phyloP scores from a whole-genome alignment of 768 basidiomycete genomes.

The Rubroboletus satanas region DNA sequence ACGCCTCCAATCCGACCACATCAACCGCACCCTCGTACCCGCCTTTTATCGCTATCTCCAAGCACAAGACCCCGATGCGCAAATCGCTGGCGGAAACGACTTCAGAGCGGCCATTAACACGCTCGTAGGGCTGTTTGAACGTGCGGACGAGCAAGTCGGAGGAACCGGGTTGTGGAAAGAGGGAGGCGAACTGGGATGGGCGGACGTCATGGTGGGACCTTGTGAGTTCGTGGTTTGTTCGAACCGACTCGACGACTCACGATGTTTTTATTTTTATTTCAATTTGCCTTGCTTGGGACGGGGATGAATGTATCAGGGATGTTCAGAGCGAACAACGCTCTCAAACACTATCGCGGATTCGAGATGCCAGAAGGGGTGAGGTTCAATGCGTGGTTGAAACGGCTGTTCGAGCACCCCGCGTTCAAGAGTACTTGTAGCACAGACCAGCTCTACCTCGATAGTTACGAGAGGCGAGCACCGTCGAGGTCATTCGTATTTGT shows the following conservation, averaged over 20 bases:
- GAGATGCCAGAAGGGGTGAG: slow-evolving; percentile 46
- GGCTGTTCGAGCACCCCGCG: slow-evolving; percentile 55
- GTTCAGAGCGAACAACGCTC: slow-evolving; percentile 57
- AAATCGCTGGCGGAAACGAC: slow-evolving; percentile 50
- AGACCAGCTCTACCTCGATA: slow-evolving; percentile 62
- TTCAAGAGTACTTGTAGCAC: slow-evolving; percentile 69
- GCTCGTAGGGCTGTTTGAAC: slow-evolving; percentile 52
- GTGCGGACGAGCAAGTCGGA: slow-evolving; percentile 45
- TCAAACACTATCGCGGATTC: slow-evolving; percentile 68
- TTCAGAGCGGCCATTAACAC: slow-evolving; percentile 48
- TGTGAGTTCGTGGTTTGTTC: slow-evolving; percentile 43
- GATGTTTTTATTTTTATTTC: neutral
- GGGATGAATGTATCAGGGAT: slow-evolving; percentile 47
- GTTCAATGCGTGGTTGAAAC: slow-evolving; percentile 49
- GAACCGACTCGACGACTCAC: neutral
- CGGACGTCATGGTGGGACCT: slow-evolving; percentile 67
- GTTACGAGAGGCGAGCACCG: slow-evolving; percentile 57
- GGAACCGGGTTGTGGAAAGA: slow-evolving; percentile 58
- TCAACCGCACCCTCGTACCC: slow-evolving; percentile 61
- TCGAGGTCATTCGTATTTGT: neutral
- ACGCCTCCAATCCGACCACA: slow-evolving; percentile 64
- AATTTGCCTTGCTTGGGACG: neutral
- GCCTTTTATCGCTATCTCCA: slow-evolving; percentile 74
- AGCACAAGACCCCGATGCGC: slow-evolving; percentile 54
- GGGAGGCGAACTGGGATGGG: slow-evolving; percentile 54